Evolutionary conservation across 2,329 filamentous ascomycete species (phyloP), one percentile per base, ranked within the genome.

Genomic region (Colletotrichum kahawae): DNA sequence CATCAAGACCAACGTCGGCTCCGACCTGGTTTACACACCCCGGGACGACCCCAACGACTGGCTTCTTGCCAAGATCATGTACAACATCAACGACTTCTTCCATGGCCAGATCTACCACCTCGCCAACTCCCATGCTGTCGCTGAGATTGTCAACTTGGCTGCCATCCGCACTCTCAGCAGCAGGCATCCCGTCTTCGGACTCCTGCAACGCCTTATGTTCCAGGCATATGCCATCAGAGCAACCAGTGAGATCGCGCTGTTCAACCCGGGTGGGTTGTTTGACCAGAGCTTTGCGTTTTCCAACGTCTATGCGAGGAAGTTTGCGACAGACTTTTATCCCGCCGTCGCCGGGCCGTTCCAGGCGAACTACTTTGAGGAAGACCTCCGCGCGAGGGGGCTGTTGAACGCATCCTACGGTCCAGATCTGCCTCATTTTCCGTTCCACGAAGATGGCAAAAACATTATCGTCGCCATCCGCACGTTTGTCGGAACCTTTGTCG

Each of bases 21-120:
- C 56, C 7, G 56, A 59, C 29, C 27, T 59, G 1, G n/a, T 85
- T 7, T 90, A 90, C 79, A 89, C 88, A 4, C 87, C 87, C 4
- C 77, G 82, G 1, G 88, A 90, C 72, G 67, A 76, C 1, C 29
- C 78, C 5, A 82, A 84, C n/a, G 87, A 90, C 79, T 90, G 88
- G 88, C 78, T 88, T 7, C 79, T 90, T 6, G 88, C 88, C 7
- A 89, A 90, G 80, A 85, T 88, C 57, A 82, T 87, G 77, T 88
- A 87, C 78, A 88, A 88, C 65, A 79, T 82, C 31, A 88, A 89
- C 66, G 86, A 89, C 76, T 81, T 88, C 43, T 88, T 85, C 79
- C 83, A 86, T 72, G 81, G 81, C 1, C 85, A 88, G 67, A 85
- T 83, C 79, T 82, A 84, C 71, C 87, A 89, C 76, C 79, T 89